Evolutionary conservation across 2,329 filamentous ascomycete species (phyloP).

Genomic region (Knoxdaviesia proteae): DNA sequence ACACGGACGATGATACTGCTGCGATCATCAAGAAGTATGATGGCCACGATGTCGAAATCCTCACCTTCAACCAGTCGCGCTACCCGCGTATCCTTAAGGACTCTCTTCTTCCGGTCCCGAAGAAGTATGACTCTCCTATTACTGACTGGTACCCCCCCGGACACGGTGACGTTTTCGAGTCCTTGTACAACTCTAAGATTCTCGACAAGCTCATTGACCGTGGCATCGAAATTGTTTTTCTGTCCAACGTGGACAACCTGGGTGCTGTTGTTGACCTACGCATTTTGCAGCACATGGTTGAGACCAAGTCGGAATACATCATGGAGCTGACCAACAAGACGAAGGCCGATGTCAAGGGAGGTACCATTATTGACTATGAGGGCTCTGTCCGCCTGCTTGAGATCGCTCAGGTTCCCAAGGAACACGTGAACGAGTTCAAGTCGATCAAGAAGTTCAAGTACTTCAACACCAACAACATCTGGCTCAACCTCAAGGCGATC

Average conservation of each 20-base stretch:
- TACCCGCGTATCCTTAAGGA: constrained; percentile 98
- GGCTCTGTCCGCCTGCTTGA: constrained; percentile 90
- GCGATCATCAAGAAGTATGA: constrained; percentile 99
- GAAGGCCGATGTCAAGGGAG: constrained; percentile 99
- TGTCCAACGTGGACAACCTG: constrained; percentile 97
- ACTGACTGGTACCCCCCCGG: constrained; percentile 97
- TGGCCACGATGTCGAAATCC: constrained; percentile 97
- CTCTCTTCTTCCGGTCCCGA: constrained; percentile 87
- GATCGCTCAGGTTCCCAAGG: constrained; percentile 97
- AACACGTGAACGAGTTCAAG: constrained; percentile 99
- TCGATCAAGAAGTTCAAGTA: constrained; percentile 99
- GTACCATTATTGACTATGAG: constrained; percentile 99
- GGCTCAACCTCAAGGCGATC: constrained; percentile 93
- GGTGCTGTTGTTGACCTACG: constrained; percentile 93
- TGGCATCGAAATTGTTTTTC: constrained; percentile 93
- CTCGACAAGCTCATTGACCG: constrained; percentile 90
- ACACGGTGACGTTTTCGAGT: constrained; percentile 99
- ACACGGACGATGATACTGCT: constrained; percentile 93
- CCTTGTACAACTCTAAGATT: constrained; percentile 95
- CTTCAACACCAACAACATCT: constrained; percentile 99
- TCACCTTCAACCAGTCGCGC: constrained; percentile 98
- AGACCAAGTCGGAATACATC: constrained; percentile 93
- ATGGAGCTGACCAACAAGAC: constrained; percentile 99
- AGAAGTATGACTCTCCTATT: constrained; percentile 68
- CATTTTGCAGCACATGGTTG: constrained; percentile 98